Evolutionary conservation across 2,329 filamentous ascomycete genomes (phyloP).

Genomic region (Fusarium sp.): DNA sequence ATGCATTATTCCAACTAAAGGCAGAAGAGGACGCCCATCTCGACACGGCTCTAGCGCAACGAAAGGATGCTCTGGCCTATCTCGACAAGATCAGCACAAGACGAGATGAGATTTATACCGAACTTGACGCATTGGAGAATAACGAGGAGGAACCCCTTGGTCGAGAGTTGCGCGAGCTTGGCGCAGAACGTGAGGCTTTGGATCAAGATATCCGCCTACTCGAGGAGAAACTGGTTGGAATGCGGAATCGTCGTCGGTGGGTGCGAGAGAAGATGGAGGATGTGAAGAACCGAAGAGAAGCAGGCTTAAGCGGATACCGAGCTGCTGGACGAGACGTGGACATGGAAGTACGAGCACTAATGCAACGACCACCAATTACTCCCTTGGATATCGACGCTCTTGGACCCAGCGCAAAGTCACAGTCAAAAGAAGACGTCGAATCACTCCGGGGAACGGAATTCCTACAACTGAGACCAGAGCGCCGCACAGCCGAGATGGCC

Average conservation of each 20-base stretch:
- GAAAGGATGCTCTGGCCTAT: conserved; percentile 65
- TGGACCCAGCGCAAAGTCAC: conserved; percentile 20
- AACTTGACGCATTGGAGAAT: conserved; percentile 62
- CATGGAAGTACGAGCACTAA: conserved; percentile 64
- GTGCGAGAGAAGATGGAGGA: conserved; percentile 68
- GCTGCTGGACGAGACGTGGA: conserved; percentile 72
- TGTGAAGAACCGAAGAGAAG: conserved; percentile 70
- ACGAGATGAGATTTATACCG: conserved; percentile 57
- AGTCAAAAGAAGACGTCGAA: conserved; percentile 24
- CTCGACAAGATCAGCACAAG: conserved; percentile 62
- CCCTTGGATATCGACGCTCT: conserved; percentile 60
- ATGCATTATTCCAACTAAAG: conserved; percentile 70
- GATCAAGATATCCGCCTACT: conserved; percentile 70
- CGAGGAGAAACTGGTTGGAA: conserved; percentile 67
- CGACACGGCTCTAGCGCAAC: conserved; percentile 61
- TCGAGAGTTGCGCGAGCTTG: conserved; percentile 66
- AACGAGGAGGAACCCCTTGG: conserved; percentile 66
- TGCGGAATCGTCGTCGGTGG: conserved; percentile 67
- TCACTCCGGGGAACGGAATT: conserved; percentile 61
- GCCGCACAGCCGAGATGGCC: conserved; percentile 74
- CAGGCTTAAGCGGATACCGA: conserved; percentile 74
- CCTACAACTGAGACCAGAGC: conserved; percentile 65
- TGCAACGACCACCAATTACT: conserved; percentile 64
- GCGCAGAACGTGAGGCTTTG: conserved; percentile 60
- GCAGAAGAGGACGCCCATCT: conserved; percentile 71